Base-by-base conservation (phyloP, 257 asterid species). In the Datura wrightii region DNA sequence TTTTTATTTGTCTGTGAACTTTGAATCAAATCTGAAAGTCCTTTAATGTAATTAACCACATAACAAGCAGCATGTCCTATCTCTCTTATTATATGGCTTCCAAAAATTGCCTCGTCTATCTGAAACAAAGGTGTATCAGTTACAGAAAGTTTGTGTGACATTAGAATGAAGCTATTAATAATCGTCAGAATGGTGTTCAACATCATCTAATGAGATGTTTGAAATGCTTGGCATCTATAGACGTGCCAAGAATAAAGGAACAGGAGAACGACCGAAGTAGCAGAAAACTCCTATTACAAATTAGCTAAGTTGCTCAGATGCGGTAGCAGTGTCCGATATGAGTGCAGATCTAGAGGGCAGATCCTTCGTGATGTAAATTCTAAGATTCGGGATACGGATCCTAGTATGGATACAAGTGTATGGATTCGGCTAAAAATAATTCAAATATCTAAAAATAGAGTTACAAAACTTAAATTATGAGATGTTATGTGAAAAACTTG, bases 231-330 rank as follows among this genome's bases (percentile, higher is more conserved):
- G 42, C 44, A 48, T 24, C 80, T 74, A 19, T 74, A 48, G n/a
- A 48, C 24, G 59, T 48, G 80, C 2, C 36, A 71, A 11, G n/a
- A 71, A 48, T 74, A 48, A 48, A 74, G 62, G 82, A 76, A 76
- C 62, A 24, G 15, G 24, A 50, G 82, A 76, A 55, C 7, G 5
- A 6, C 6, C 31, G 59, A 24, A 50, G 62, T 55, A 24, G 62
- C 62, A 50, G 62, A 76, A 76, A 24, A 50, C 46, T 76, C 56
- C 56, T 71, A 42, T 16, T 71, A 31, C 60, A 1, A 52, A 19
- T 48, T 24, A 76, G 59, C 31, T 24, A 24, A 24, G 31, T 24
- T 24, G 31, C 31, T 24, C 31, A 24, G 31, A 24, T 24, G 31
- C 31, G 31, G 31, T 24, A 0, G 31, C 31, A 24, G 31, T 24